These are phyloP conservation scores for Beauveria asiatica DNA, from an alignment of 2,329 filamentous ascomycete genomes.

Conservation along the genomic window DNA sequence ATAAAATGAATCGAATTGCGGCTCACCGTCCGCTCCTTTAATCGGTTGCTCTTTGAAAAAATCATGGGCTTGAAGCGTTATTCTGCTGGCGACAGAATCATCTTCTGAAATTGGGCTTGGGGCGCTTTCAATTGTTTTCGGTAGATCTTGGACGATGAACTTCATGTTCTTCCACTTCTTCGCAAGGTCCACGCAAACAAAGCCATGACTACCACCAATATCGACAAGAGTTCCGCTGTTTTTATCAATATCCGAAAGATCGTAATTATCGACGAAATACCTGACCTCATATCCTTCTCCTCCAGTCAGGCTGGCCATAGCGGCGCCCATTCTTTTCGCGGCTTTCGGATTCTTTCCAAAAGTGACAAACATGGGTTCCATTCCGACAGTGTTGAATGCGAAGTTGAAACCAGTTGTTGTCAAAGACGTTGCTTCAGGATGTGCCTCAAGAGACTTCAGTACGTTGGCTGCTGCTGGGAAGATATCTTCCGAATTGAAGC, in stretches of 20 bases:
- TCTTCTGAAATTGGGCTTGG: conserved; percentile 34
- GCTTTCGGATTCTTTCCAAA: conserved; percentile 39
- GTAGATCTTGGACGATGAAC: conserved; percentile 48
- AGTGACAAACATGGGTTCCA: conserved; percentile 46
- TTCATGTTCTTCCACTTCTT: conserved; percentile 39
- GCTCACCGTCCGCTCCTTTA: conserved; percentile 40
- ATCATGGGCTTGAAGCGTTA: conserved; percentile 42
- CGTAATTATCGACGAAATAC: conserved; percentile 45
- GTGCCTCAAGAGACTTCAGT: conserved; percentile 32
- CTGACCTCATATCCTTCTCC: conserved; percentile 48
- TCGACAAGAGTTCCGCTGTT: conserved; percentile 45
- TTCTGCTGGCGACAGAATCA: conserved; percentile 27
- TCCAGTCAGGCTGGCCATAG: conserved; percentile 46
- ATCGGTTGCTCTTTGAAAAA: conserved; percentile 50
- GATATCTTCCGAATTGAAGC: conserved; percentile 46
- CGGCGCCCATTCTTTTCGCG: conserved; percentile 43
- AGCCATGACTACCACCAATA: conserved; percentile 50
- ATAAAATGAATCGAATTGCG: neutral
- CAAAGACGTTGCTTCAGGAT: conserved; percentile 41
- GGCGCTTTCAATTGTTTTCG: conserved; percentile 38
- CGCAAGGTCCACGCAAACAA: conserved; percentile 47
- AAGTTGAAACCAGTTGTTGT: conserved; percentile 43
- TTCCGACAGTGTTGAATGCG: conserved; percentile 40
- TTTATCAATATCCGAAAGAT: conserved; percentile 40
- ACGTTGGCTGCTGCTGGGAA: conserved; percentile 41